These are phyloP conservation scores for Venustampulla echinocandica DNA, from an alignment of 495 filamentous ascomycete genomes.

Conservation along the genomic window DNA sequence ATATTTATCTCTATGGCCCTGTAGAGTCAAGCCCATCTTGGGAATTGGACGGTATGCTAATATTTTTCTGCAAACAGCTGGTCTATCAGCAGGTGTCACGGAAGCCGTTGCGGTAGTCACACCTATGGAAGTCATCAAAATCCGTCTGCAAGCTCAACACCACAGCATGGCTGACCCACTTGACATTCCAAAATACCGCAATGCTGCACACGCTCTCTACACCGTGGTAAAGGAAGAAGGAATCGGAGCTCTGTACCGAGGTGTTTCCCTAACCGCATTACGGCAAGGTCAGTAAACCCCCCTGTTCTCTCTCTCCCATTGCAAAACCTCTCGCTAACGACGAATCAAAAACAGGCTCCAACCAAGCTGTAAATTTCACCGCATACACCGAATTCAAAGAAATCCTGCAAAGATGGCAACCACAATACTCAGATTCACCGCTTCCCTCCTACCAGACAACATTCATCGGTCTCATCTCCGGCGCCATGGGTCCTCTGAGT, in stretches of 20 bases:
- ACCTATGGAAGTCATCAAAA: slow-evolving; percentile 98
- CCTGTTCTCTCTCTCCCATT: not conserved
- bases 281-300: slow-evolving; percentile 54
- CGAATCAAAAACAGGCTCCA: slow-evolving; percentile 38
- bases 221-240: slow-evolving; percentile 91
- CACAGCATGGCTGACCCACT: slow-evolving; percentile 89
- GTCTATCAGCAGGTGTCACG: slow-evolving; percentile 85
- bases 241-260: slow-evolving; percentile 75
- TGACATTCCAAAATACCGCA: slow-evolving; percentile 91
- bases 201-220: slow-evolving; percentile 90
- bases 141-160: slow-evolving; percentile 92
- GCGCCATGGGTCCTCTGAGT: slow-evolving; percentile 89
- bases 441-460: slow-evolving; percentile 87
- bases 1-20: no score
- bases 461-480: slow-evolving; percentile 79
- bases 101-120: slow-evolving; percentile 95
- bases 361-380: slow-evolving; percentile 98
- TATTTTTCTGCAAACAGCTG: slow-evolving; percentile 42
- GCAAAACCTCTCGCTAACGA: not conserved
- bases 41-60: no score
- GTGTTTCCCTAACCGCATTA: slow-evolving; percentile 85
- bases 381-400: slow-evolving; percentile 93
- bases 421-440: slow-evolving; percentile 45
- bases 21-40: no score
- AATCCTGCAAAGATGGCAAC: slow-evolving; percentile 59